Evolutionary conservation across 257 asterid genomes (phyloP).

Genomic region (Ballota nigra): DNA sequence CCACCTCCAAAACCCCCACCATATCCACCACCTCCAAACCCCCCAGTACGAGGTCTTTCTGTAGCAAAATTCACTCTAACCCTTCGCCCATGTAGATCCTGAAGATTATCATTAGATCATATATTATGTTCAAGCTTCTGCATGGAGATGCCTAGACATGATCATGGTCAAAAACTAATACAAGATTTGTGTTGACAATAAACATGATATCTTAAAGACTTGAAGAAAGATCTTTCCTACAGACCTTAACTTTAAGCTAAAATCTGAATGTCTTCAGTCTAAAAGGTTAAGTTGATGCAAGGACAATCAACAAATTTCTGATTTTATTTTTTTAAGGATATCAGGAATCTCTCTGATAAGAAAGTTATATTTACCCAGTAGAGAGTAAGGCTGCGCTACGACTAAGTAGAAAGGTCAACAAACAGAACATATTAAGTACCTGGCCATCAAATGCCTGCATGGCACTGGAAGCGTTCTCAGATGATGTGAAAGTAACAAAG

Average conservation of each 20-base stretch:
- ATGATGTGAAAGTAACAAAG: constrained; percentile 65
- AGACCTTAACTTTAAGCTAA: not conserved
- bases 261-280: not conserved
- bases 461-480: constrained; percentile 77
- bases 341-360: too few species aligned
- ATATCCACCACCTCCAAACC: constrained; percentile 46
- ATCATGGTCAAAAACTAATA: not conserved
- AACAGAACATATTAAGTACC: constrained; percentile 39
- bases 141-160: not conserved
- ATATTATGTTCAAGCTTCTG: not conserved
- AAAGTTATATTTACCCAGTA: not conserved
- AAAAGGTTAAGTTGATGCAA: not conserved
- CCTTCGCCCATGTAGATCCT: constrained; percentile 60
- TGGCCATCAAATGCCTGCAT: constrained; percentile 79
- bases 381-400: not conserved
- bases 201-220: not conserved
- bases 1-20: constrained; percentile 33
- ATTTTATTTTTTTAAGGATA: not conserved
- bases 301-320: not conserved
- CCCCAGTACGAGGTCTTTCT: constrained; percentile 45
- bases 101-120: not conserved
- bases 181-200: not conserved
- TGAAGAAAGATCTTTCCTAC: not conserved
- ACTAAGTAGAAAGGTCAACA: not conserved
- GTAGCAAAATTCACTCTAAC: constrained; percentile 57